Evolutionary conservation across 1,284 basidiomycete genomes (phyloP).

Genomic region (Ustilago bromivora): DNA sequence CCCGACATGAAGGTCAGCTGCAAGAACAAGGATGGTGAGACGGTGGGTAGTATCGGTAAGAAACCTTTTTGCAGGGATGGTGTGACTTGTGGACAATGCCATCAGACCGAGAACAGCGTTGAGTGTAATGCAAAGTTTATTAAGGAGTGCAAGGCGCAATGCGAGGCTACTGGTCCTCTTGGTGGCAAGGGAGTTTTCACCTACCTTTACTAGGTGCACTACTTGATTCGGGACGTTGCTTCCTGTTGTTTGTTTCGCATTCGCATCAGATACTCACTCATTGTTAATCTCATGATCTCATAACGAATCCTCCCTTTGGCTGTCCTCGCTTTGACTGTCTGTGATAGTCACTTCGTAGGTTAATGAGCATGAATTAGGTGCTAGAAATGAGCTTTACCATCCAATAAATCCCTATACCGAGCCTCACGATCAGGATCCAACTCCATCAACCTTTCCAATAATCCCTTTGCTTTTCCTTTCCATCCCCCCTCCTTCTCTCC

Average conservation of each 20-base stretch:
- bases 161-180: slow-evolving; percentile 53
- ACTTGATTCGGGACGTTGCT: not conserved
- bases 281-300: slow-evolving; percentile 2
- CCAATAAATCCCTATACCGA: slow-evolving; percentile 57
- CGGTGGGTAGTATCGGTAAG: slow-evolving; percentile 47
- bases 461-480: slow-evolving; percentile 9
- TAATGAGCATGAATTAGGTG: not conserved
- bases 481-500: not conserved
- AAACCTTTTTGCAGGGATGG: slow-evolving; percentile 53
- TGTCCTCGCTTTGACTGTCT: no score
- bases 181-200: slow-evolving; percentile 49
- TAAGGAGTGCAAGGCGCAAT: slow-evolving; percentile 47
- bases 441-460: slow-evolving; percentile 37
- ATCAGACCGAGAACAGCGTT: slow-evolving; percentile 50
- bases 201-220: slow-evolving; percentile 22
- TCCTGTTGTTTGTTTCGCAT: not conserved
- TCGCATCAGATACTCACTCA: not conserved
- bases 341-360: not conserved
- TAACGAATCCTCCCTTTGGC: not conserved
- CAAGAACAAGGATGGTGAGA: slow-evolving; percentile 46
- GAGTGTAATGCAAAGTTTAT: slow-evolving; percentile 51
- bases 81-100: slow-evolving; percentile 42
- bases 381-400: slow-evolving; percentile 38
- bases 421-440: slow-evolving; percentile 58
- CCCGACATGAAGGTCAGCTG: slow-evolving; percentile 53